Conservation (phyloP, 805 yeast genomes). For the Zygosaccharomyces bisporus region DNA sequence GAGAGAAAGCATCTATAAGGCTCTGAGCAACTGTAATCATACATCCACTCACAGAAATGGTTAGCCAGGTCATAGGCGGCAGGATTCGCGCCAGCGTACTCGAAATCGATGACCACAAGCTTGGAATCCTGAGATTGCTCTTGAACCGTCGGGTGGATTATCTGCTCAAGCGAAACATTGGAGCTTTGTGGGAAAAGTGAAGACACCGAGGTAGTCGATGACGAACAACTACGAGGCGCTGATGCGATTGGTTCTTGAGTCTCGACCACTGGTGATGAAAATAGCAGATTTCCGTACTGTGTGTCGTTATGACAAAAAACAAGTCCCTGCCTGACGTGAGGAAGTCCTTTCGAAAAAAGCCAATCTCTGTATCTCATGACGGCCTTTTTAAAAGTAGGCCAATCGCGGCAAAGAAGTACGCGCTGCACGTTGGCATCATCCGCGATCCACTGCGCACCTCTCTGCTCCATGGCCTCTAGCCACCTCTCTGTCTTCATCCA, state of each 20-base stretch:
- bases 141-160: slow-evolving; percentile 37
- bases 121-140: slow-evolving; percentile 57
- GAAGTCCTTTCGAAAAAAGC: slow-evolving; percentile 43
- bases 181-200: slow-evolving; percentile 32
- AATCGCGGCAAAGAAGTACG: slow-evolving; percentile 40
- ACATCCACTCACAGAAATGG: slow-evolving; percentile 97
- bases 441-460: slow-evolving; percentile 35
- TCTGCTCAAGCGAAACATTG: slow-evolving; percentile 30
- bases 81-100: slow-evolving; percentile 86
- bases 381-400: slow-evolving; percentile 48
- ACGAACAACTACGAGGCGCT: slow-evolving; percentile 15
- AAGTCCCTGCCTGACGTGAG: slow-evolving; percentile 44
- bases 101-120: slow-evolving; percentile 92
- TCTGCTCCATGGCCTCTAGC: slow-evolving; percentile 47
- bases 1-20: slow-evolving; percentile 45
- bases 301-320: slow-evolving; percentile 95
- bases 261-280: slow-evolving; percentile 52
- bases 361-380: slow-evolving; percentile 56
- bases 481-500: slow-evolving; percentile 74
- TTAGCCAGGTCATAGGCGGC: slow-evolving; percentile 90
- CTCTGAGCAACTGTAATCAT: slow-evolving; percentile 65
- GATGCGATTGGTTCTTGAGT: slow-evolving; percentile 31
- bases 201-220: slow-evolving; percentile 15
- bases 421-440: slow-evolving; percentile 34
- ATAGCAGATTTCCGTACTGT: slow-evolving; percentile 88